Base-by-base conservation (phyloP, 805 yeast genomes). In the Kuraishia hungarica region DNA sequence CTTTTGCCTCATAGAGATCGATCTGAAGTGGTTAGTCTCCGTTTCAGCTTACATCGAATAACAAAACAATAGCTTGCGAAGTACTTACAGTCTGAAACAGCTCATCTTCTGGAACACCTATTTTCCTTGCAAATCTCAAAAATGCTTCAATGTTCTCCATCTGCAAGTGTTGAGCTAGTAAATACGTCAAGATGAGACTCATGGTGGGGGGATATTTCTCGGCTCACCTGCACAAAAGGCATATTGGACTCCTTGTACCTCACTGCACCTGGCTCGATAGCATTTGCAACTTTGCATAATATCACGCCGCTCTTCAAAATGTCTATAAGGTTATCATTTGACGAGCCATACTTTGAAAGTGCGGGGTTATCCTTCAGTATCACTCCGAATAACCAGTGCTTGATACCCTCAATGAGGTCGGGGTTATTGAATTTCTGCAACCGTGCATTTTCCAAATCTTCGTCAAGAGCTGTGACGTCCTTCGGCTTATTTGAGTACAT, bases 61-160 rank as follows among this genome's bases (percentile, higher is more conserved):
- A 13, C n/a, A 35, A 35, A 48, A 48, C 8, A 22, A 21, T 19
- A 19, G n/a, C n/a, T n/a, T 48, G 35, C 10, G 17, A 24, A 22
- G 19, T 7, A 48, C 51, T 48, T 28, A 78, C 72, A 0, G 96
- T 89, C 61, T 86, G 91, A 66, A 89, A 89, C 52, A 87, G 69
- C 65, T 89, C 96, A 64, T 87, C 91, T 60, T 87, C 86, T 5
- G 91, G 89, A 2, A 89, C 83, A 1, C 93, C 93, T 53, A 83
- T 73, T 3, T 65, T 54, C 59, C 83, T 80, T 52, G 90, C 83
- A 54, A 84, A 81, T 5, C 75, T 70, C 46, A 89, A 70, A 63
- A 89, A 89, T 59, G 81, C 80, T 52, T 89, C 82, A 39, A 89
- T 88, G 63, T 89, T 89, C 64, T 89, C 96, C 97, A 89, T 89